Percentiles rank a stretch among this genome's conserved stretches.
These are phyloP conservation scores for Solanum lignicaule DNA, from an alignment of 257 asterid species.

Conservation along the genomic window DNA sequence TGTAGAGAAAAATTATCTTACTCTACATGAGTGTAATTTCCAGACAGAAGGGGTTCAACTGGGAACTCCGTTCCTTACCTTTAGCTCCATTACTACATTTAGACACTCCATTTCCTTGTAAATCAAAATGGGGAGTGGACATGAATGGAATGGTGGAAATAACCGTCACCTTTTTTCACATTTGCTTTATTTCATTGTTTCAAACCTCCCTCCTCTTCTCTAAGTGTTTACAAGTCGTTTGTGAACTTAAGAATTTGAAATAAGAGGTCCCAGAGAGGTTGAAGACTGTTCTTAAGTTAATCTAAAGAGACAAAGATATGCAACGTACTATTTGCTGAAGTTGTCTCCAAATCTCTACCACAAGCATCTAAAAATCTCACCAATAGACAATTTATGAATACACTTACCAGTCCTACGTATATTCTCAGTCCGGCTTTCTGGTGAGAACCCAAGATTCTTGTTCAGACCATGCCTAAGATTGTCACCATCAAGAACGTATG, in stretches of 20 bases:
- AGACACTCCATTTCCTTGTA: background rate
- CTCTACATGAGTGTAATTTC: background rate
- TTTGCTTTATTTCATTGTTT: background rate
- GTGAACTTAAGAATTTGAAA: background rate
- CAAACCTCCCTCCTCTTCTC: background rate
- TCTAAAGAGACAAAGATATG: background rate
- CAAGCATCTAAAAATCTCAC: background rate
- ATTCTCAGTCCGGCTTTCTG: conserved; percentile 86
- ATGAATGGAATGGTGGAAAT: background rate
- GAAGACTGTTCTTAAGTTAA: background rate
- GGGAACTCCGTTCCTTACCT: background rate
- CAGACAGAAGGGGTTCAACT: background rate
- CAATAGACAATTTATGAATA: background rate
- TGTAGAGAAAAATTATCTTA: background rate
- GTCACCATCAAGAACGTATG: conserved; percentile 92
- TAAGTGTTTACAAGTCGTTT: background rate
- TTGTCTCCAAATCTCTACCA: background rate
- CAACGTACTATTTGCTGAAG: background rate
- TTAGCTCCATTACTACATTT: background rate
- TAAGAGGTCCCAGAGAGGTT: background rate
- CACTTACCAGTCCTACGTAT: conserved; percentile 87
- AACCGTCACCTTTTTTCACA: background rate
- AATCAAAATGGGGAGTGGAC: background rate
- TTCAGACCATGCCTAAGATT: conserved; percentile 92
- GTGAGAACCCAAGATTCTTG: conserved; percentile 77